phyloP scores from a whole-genome alignment of 2,329 filamentous ascomycete species.

The Sclerotinia sclerotiorum region DNA sequence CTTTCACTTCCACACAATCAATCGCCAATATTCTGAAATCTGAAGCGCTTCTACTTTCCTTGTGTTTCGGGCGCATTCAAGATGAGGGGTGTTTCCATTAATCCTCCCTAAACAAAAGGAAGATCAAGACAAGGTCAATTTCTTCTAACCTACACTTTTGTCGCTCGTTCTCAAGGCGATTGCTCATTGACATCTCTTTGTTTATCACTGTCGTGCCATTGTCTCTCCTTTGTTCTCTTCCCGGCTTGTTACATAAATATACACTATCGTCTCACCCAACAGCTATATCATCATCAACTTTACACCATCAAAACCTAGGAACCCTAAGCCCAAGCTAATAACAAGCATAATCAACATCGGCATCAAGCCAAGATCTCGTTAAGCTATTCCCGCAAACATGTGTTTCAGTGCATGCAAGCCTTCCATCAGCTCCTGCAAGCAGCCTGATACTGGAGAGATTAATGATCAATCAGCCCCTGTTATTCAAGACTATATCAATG shows the following conservation, averaged over 20 bases:
- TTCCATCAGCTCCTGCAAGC: neutral
- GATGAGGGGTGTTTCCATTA: neutral
- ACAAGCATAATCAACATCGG: neutral
- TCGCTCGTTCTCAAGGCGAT: neutral
- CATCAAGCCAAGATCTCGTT: neutral
- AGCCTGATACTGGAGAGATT: neutral
- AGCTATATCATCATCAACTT: neutral
- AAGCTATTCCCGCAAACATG: neutral
- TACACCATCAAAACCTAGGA: neutral
- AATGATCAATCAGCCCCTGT: neutral
- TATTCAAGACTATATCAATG: neutral
- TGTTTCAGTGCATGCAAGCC: neutral
- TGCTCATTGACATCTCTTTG: neutral
- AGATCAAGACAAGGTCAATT: neutral
- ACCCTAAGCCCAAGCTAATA: neutral
- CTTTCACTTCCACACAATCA: neutral
- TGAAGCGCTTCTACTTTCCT: neutral
- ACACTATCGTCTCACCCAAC: neutral
- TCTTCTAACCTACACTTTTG: neutral
- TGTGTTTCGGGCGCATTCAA: neutral
- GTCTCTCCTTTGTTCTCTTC: neutral
- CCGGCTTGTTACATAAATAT: neutral
- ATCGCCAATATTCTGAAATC: neutral
- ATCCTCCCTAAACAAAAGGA: neutral
- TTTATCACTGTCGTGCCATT: neutral